Evolutionary conservation across 2,329 filamentous ascomycete genomes (phyloP).

Genomic region (Sphaerostilbella broomeana): DNA sequence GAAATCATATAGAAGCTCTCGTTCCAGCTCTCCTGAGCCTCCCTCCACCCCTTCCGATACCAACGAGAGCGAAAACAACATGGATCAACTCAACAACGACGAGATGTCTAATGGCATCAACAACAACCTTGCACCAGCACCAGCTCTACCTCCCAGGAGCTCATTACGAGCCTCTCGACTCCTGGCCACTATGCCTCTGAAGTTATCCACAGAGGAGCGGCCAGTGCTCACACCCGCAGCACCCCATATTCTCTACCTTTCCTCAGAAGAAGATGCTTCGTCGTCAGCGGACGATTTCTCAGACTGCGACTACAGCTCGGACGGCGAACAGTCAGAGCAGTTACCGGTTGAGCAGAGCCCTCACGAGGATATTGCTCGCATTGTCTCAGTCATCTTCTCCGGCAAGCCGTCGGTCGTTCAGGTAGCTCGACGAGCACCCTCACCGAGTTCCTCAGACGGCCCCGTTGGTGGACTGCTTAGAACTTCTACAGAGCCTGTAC

Average conservation of each 20-base stretch:
- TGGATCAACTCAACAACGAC: conserved; percentile 17
- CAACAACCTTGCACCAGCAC: conserved; percentile 23
- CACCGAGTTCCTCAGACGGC: conserved; percentile 33
- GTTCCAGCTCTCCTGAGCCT: conserved; percentile 15
- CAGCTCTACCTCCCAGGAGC: conserved; percentile 46
- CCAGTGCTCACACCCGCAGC: conserved; percentile 33
- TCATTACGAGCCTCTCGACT: conserved; percentile 41
- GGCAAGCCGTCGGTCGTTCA: conserved; percentile 55
- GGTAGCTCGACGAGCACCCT: conserved; percentile 39
- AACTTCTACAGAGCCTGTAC: conserved; percentile 26
- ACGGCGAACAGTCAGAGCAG: conserved; percentile 28
- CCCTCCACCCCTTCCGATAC: conserved; percentile 7
- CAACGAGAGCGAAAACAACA: conserved; percentile 7
- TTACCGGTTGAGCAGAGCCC: conserved; percentile 30
- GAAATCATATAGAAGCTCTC: conserved; percentile 17
- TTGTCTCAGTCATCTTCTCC: conserved; percentile 53
- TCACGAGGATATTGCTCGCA: conserved; percentile 50
- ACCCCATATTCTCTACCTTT: conserved; percentile 56
- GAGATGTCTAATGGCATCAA: conserved; percentile 22
- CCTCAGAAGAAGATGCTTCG: conserved; percentile 59
- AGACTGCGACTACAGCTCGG: conserved; percentile 46
- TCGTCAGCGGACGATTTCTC: conserved; percentile 56
- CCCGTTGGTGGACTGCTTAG: conserved; percentile 22
- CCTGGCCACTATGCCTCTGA: conserved; percentile 27
- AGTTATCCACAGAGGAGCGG: conserved; percentile 25